Conservation (phyloP, 768 basidiomycete genomes). For the Grammothele lineata region DNA sequence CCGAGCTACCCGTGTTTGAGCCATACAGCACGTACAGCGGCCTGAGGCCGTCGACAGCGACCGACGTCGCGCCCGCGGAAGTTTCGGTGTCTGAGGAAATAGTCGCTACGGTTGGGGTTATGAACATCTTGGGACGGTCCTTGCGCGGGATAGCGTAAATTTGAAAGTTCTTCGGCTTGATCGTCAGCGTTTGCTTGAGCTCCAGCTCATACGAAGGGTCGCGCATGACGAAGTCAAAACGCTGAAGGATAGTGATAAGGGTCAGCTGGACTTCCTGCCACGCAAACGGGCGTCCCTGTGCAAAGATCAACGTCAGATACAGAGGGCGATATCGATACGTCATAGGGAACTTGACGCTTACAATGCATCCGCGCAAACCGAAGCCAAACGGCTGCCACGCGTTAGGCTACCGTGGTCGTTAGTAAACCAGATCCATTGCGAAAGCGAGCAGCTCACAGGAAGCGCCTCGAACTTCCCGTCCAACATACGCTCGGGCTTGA, state of each 20-base stretch:
- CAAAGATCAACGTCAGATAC: neutral
- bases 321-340: neutral
- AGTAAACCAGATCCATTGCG: neutral
- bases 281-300: slow-evolving; percentile 39
- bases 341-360: slow-evolving; percentile 3
- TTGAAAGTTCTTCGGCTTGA: slow-evolving; percentile 41
- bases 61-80: neutral
- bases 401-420: slow-evolving; percentile 27
- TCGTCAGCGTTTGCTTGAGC: slow-evolving; percentile 42
- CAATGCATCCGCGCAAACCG: slow-evolving; percentile 20
- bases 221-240: slow-evolving; percentile 40
- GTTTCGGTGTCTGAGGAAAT: neutral
- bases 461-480: slow-evolving; percentile 44
- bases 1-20: slow-evolving; percentile 45
- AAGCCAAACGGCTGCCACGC: slow-evolving; percentile 39
- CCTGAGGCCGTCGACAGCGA: neutral
- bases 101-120: slow-evolving; percentile 10
- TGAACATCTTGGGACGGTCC: slow-evolving; percentile 16
- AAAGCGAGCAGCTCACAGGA: slow-evolving; percentile 32
- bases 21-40: slow-evolving; percentile 39
- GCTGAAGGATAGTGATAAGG: slow-evolving; percentile 39
- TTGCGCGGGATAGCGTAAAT: slow-evolving; percentile 36
- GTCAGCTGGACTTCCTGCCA: slow-evolving; percentile 44
- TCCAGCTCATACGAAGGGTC: slow-evolving; percentile 41
- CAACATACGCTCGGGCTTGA: slow-evolving; percentile 45